phyloP scores from a whole-genome alignment of 2,329 filamentous ascomycete species.

The Stachybotrys echinatus region DNA sequence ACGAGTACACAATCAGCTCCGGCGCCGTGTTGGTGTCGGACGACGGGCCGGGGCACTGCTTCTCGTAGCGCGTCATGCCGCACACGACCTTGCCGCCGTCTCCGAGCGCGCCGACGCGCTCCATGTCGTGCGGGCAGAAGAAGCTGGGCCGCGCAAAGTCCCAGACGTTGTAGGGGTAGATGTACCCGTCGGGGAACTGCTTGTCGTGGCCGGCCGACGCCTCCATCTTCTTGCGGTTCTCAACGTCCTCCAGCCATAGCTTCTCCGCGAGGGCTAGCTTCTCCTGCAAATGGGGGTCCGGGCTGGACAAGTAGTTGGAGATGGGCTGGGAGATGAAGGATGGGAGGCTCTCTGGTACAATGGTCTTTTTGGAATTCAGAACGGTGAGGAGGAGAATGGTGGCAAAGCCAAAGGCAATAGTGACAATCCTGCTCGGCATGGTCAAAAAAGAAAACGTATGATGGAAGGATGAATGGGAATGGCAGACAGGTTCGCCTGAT shows the following conservation, averaged over 20 bases:
- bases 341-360: background rate
- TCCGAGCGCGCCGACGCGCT: slow-evolving; percentile 30
- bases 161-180: slow-evolving; percentile 28
- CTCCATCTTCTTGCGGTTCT: background rate
- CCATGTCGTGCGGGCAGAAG: slow-evolving; percentile 33
- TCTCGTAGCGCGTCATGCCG: slow-evolving; percentile 30
- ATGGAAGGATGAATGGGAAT: background rate
- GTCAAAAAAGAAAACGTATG: background rate
- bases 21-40: slow-evolving; percentile 10
- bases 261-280: background rate
- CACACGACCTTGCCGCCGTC: slow-evolving; percentile 39
- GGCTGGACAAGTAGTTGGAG: background rate
- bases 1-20: slow-evolving; percentile 30
- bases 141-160: slow-evolving; percentile 33
- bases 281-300: background rate
- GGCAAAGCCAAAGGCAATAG: background rate
- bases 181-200: slow-evolving; percentile 4
- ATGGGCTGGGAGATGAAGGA: background rate
- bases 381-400: background rate
- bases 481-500: background rate
- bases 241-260: background rate
- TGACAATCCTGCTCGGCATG: background rate
- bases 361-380: background rate
- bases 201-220: background rate
- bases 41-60: background rate